Base-by-base conservation (phyloP, 2,329 filamentous ascomycete species). In the Coleophoma cylindrospora region DNA sequence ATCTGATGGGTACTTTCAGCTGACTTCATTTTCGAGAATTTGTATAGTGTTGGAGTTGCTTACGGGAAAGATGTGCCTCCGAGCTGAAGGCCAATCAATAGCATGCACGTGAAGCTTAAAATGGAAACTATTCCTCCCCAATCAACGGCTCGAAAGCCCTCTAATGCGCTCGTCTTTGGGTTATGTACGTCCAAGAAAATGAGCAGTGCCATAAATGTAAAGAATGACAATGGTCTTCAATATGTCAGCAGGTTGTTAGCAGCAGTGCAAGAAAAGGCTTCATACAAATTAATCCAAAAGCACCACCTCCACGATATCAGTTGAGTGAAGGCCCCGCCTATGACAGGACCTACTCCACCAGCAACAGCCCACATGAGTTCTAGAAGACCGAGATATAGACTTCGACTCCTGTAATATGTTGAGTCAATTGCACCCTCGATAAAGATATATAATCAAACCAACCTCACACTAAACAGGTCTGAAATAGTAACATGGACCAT, bases 31-130 rank as follows among this genome's bases (percentile, higher is more conserved):
- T n/a, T 17, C 14, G 4, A 38, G 11, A 17, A 8, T 14, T 38
- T 8, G 36, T 17, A 8, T 10, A 10, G 36, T 8, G 14, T 38
- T 38, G 36, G 17, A 12, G 7, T 2, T 17, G 12, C 36, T 38
- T 38, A 38, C 12, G 38, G n/a, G n/a, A 15, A 40, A 3, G n/a
- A 17, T 3, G 38, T 17, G 13, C 38, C 38, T 14, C 38, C 38
- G 54, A 91, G 87, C 61, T 94, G 85, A 11, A 95, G 78, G 1
- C 88, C 90, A 46, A 95, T 81, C 3, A 95, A 78, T 57, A 94
- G 76, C 86, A 94, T 91, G 34, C 92, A 73, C 0, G 87, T 89
- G 21, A 84, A 87, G 41, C 84, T 86, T 32, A 91, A 78, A 63
- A 94, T 80, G 34, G 40, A 12, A 32, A 40, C 4, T 11, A 11